These are phyloP conservation scores for Jatropha multifida DNA, from an alignment of 441 rosid species.

Conservation along the genomic window DNA sequence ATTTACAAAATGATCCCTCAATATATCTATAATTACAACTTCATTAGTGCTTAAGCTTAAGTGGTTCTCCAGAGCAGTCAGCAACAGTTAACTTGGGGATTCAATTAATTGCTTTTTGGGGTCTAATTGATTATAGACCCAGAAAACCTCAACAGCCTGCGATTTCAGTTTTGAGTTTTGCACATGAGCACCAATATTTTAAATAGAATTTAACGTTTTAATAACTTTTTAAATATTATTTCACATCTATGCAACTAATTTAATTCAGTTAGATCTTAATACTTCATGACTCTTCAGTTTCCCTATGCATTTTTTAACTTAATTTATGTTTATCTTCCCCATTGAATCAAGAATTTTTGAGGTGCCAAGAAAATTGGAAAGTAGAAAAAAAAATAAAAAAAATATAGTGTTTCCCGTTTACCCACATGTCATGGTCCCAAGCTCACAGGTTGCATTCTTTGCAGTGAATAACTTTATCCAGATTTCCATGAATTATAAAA, in stretches of 20 bases:
- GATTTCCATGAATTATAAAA: background rate
- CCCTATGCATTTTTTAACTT: too few species aligned
- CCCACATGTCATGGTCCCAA: background rate
- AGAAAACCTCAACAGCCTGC: background rate
- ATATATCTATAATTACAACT: background rate
- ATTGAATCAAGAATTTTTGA: too few species aligned
- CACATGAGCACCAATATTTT: too few species aligned
- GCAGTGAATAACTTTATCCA: background rate
- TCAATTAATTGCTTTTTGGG: background rate
- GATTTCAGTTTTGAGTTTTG: background rate
- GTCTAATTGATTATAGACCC: background rate
- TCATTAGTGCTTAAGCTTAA: background rate
- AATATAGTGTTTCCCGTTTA: background rate
- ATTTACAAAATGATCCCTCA: background rate
- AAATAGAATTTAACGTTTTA: too few species aligned
- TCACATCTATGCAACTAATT: too few species aligned
- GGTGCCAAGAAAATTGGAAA: too few species aligned
- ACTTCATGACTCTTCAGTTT: too few species aligned
- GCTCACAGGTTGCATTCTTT: background rate
- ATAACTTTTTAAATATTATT: too few species aligned
- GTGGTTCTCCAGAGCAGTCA: background rate
- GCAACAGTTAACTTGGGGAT: background rate
- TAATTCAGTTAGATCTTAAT: too few species aligned
- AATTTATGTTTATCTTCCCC: too few species aligned
- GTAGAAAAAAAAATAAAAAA: background rate